phyloP scores from a whole-genome alignment of 805 yeast genomes.

The Metschnikowia drakensbergensis region DNA sequence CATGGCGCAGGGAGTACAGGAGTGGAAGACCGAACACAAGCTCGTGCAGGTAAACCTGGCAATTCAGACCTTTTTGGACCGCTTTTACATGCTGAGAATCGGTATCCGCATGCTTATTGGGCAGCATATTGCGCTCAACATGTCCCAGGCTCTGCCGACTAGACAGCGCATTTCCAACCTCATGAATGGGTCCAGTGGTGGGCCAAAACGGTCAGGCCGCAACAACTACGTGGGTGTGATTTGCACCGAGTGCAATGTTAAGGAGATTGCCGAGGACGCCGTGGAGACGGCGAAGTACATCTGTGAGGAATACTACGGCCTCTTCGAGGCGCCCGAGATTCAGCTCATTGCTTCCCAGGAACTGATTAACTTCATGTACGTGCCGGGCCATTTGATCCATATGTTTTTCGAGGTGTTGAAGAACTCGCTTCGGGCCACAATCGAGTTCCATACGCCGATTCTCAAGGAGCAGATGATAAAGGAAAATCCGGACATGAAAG shows the following conservation, averaged over 20 bases:
- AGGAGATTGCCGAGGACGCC: conserved; percentile 81
- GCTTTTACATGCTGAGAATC: conserved; percentile 85
- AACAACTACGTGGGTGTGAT: conserved; percentile 84
- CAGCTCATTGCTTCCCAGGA: conserved; percentile 72
- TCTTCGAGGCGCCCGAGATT: conserved; percentile 82
- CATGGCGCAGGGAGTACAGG: conserved; percentile 87
- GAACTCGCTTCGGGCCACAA: conserved; percentile 84
- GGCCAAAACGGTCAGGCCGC: conserved; percentile 11
- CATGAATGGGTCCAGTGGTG: conserved; percentile 29
- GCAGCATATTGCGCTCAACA: conserved; percentile 83
- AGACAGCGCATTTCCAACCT: conserved; percentile 34
- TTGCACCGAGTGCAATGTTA: conserved; percentile 78
- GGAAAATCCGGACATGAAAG: conserved; percentile 39
- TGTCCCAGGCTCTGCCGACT: conserved; percentile 51
- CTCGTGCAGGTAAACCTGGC: conserved; percentile 59
- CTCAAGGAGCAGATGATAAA: conserved; percentile 35
- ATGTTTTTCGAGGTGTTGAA: conserved; percentile 87
- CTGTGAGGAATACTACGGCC: conserved; percentile 86
- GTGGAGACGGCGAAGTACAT: conserved; percentile 87
- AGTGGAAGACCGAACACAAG: conserved; percentile 64
- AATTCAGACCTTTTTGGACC: conserved; percentile 76
- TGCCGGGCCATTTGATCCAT: conserved; percentile 88
- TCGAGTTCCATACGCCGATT: conserved; percentile 67
- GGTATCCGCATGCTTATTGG: conserved; percentile 93
- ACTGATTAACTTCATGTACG: conserved; percentile 76